Evolutionary conservation across 106 monocot genomes (phyloP).

Genomic region (Phalaenopsis aphrodite): DNA sequence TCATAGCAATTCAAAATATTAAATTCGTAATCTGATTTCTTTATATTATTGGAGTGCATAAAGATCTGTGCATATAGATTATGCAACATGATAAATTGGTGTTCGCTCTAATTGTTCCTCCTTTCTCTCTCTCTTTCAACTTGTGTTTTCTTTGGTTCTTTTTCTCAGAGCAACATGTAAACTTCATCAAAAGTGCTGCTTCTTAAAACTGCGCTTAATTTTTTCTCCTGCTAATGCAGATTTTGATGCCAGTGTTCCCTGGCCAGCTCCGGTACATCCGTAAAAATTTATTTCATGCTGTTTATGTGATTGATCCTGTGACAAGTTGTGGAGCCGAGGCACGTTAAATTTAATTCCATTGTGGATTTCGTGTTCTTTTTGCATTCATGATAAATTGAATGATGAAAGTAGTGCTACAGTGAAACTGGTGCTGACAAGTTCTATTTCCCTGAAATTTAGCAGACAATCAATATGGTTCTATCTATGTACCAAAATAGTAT

Average conservation of each 20-base stretch:
- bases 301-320: slow-evolving; percentile 91
- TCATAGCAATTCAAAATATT: not conserved
- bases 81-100: not conserved
- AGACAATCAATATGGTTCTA: slow-evolving; percentile 66
- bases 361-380: not conserved
- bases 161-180: not conserved
- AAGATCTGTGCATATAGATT: not conserved
- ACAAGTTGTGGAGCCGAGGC: slow-evolving; percentile 77
- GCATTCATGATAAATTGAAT: not conserved
- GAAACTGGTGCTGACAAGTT: not conserved
- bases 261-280: slow-evolving; percentile 93
- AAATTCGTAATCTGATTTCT: not conserved
- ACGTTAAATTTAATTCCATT: slow-evolving; percentile 6
- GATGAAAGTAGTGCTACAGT: not conserved
- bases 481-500: slow-evolving; percentile 70
- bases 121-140: not conserved
- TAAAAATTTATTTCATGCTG: slow-evolving; percentile 94
- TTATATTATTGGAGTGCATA: not conserved
- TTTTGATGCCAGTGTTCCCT: slow-evolving; percentile 93
- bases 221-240: slow-evolving; percentile 29
- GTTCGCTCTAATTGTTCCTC: not conserved
- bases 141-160: slow-evolving; percentile 7
- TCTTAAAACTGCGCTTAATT: not conserved
- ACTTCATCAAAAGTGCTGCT: not conserved
- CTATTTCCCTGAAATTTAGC: slow-evolving; percentile 16